Conservation (phyloP, 2,329 filamentous ascomycete genomes). For the Sporothrix inflata region DNA sequence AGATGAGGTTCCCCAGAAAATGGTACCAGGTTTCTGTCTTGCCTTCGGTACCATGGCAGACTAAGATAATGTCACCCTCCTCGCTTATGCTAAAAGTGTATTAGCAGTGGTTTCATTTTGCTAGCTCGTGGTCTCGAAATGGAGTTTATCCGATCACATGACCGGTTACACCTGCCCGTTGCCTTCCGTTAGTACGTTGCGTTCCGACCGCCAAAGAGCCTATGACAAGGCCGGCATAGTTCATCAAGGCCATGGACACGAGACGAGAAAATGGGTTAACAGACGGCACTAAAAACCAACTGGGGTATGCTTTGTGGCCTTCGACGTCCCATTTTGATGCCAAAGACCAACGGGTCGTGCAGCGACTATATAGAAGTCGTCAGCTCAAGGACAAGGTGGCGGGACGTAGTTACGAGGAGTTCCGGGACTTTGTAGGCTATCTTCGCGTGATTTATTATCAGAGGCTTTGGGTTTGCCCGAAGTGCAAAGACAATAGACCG, state of each 20-base stretch:
- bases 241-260: not conserved
- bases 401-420: too few relatives aligned
- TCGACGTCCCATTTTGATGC: too few relatives aligned
- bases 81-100: not conserved
- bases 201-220: not conserved
- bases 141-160: not conserved
- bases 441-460: too few relatives aligned
- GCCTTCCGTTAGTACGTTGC: not conserved
- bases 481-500: too few relatives aligned
- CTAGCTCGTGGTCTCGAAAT: not conserved
- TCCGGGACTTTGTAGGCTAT: too few relatives aligned
- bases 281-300: too few relatives aligned
- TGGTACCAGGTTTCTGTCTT: not conserved
- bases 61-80: not conserved
- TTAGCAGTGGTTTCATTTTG: not conserved
- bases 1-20: not conserved
- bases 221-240: not conserved
- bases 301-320: too few relatives aligned
- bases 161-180: not conserved
- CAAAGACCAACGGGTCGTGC: too few relatives aligned
- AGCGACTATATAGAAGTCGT: too few relatives aligned
- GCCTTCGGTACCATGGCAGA: not conserved
- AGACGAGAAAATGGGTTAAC: too few relatives aligned
- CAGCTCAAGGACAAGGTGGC: too few relatives aligned
- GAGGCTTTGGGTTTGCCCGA: too few relatives aligned